These are phyloP conservation scores for Zygosaccharomyces pseudobailii DNA, from an alignment of 1,139 yeast species.

Conservation along the genomic window DNA sequence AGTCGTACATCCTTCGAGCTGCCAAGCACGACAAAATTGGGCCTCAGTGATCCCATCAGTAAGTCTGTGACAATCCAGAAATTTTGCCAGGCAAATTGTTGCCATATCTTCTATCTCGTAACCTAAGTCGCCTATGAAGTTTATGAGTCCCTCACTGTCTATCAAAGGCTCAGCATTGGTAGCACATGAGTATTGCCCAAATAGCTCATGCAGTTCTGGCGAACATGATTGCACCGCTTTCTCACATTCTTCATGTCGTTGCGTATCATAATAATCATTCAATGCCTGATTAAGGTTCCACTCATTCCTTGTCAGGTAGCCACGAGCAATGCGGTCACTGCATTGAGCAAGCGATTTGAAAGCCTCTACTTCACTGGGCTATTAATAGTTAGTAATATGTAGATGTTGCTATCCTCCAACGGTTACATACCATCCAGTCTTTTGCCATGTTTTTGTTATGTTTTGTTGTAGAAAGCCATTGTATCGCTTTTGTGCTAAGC, in stretches of 20 bases:
- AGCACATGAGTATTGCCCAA: slow-evolving; percentile 31
- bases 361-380: neutral
- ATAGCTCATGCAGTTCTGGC: slow-evolving; percentile 17
- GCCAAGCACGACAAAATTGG: slow-evolving; percentile 23
- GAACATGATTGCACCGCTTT: slow-evolving; percentile 14
- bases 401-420: neutral
- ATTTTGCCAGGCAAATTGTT: slow-evolving; percentile 65
- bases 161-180: slow-evolving; percentile 34
- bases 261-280: slow-evolving; percentile 31
- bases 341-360: slow-evolving; percentile 22
- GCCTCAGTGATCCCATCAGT: slow-evolving; percentile 25
- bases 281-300: slow-evolving; percentile 33
- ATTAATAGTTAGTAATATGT: neutral
- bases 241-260: slow-evolving; percentile 1
- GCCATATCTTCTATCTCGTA: slow-evolving; percentile 69
- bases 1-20: slow-evolving; percentile 32
- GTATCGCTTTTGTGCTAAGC: slow-evolving; percentile 1
- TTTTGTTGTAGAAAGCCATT: neutral
- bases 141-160: slow-evolving; percentile 74
- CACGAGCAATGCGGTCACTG: slow-evolving; percentile 19
- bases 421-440: neutral
- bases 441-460: neutral
- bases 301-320: slow-evolving; percentile 23
- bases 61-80: slow-evolving; percentile 42
- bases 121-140: slow-evolving; percentile 59